Percentiles rank a stretch among this genome's conserved stretches.
Conservation (phyloP, 169 alveolate genomes). For the Perkinsus chesapeaki region DNA sequence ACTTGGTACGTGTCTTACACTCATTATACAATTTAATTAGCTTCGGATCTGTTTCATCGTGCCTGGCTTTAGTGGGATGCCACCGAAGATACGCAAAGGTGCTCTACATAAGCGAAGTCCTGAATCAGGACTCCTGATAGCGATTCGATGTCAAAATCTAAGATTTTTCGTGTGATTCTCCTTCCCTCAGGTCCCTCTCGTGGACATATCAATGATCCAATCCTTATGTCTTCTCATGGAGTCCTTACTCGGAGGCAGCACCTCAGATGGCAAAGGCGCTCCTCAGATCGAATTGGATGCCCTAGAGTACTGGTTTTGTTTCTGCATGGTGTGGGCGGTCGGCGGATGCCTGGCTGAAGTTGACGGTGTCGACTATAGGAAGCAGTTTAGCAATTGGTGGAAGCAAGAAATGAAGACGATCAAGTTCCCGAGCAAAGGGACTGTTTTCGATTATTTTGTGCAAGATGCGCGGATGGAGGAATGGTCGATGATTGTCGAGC, state of each 20-base stretch:
- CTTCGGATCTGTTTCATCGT: no score
- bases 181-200: constrained; percentile 22
- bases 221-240: constrained; percentile 20
- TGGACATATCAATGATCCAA: constrained; percentile 17
- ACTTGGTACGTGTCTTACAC: no score
- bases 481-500: constrained; percentile 27
- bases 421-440: constrained; percentile 88
- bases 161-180: no score
- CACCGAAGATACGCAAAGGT: no score
- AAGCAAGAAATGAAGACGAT: constrained; percentile 86
- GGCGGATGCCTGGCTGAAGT: constrained; percentile 88
- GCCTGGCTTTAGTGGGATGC: no score
- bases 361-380: constrained; percentile 84
- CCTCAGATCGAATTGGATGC: constrained; percentile 63
- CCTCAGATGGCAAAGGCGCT: neutral
- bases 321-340: constrained; percentile 84
- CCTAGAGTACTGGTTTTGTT: constrained; percentile 81
- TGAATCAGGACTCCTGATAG: no score
- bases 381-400: constrained; percentile 88
- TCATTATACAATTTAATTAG: no score
- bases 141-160: no score
- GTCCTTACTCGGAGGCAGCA: neutral
- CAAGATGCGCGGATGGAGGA: constrained; percentile 34
- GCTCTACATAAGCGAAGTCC: no score
- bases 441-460: constrained; percentile 88